Percentiles rank a stretch among this genome's conserved stretches.
Evolutionary conservation across 169 alveolate genomes (phyloP).

Genomic region (Plasmodium cynomolgi): DNA sequence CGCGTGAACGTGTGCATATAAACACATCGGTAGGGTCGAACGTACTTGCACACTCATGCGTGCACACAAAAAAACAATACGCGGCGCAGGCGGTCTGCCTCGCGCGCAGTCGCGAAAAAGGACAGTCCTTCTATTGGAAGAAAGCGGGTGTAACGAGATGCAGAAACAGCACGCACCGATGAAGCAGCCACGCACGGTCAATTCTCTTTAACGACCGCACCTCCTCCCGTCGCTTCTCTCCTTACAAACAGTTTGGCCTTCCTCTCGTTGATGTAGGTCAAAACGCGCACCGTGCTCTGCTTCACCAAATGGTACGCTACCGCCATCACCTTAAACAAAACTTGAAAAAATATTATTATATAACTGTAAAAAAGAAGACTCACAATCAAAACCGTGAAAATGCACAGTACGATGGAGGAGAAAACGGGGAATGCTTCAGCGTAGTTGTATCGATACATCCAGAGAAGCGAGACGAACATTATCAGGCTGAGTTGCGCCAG

Average conservation of each 20-base stretch:
- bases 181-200: neutral
- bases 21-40: neutral
- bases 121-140: neutral
- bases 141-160: neutral
- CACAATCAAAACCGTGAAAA: conserved; percentile 24
- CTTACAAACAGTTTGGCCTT: neutral
- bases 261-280: neutral
- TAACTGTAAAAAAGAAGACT: conserved; percentile 5
- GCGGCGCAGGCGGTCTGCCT: neutral
- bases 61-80: neutral
- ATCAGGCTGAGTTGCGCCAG: conserved; percentile 15
- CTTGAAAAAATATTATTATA: conserved; percentile 9
- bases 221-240: neutral
- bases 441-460: conserved; percentile 63
- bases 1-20: neutral
- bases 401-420: conserved; percentile 20
- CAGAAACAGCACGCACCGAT: neutral
- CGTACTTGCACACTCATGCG: too few species aligned
- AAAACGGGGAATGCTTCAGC: conserved; percentile 23
- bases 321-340: neutral
- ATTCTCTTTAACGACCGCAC: neutral
- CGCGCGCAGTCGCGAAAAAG: neutral
- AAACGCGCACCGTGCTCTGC: neutral
- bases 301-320: neutral
- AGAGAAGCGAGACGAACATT: conserved; percentile 18